phyloP scores from a whole-genome alignment of 768 basidiomycete genomes.

The Gyrodon lividus region DNA sequence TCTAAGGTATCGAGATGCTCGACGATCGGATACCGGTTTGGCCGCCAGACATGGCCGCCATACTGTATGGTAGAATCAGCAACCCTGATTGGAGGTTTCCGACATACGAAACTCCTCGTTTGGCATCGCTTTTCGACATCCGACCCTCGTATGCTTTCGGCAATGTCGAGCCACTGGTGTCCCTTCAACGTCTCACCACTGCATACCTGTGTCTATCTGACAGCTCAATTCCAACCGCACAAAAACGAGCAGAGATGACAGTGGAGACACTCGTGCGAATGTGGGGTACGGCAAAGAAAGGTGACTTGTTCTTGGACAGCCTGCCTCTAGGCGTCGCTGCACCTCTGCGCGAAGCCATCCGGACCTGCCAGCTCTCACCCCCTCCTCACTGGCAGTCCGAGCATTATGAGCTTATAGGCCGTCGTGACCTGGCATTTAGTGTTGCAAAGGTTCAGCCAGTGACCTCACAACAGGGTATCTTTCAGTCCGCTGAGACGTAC shows the following conservation, averaged over 20 bases:
- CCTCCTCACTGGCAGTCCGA: conserved; percentile 65
- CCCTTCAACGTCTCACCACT: conserved; percentile 51
- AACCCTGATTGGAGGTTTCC: conserved; percentile 70
- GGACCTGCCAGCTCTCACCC: conserved; percentile 79
- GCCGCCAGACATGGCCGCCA: conserved; percentile 75
- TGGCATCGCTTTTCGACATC: conserved; percentile 48
- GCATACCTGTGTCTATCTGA: conserved; percentile 64
- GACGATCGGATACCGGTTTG: conserved; percentile 73
- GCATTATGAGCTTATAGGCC: conserved; percentile 33
- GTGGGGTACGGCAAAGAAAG: conserved; percentile 38
- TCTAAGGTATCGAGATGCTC: conserved; percentile 43
- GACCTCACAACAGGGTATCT: conserved; percentile 27
- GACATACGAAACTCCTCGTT: conserved; percentile 40
- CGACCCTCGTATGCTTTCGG: conserved; percentile 63
- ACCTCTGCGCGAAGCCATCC: conserved; percentile 81
- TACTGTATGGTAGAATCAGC: conserved; percentile 55
- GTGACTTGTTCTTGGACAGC: conserved; percentile 47
- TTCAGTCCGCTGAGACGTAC: conserved; percentile 33
- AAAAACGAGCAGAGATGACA: conserved; percentile 67
- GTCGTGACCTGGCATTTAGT: conserved; percentile 32
- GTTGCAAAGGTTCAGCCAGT: conserved; percentile 32
- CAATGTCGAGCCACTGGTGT: conserved; percentile 53
- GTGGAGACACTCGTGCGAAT: conserved; percentile 53
- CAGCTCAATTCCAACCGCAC: conserved; percentile 44
- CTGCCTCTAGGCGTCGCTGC: conserved; percentile 71